Base-by-base conservation (phyloP, 768 basidiomycete genomes). In the Tephrocybe sp. region DNA sequence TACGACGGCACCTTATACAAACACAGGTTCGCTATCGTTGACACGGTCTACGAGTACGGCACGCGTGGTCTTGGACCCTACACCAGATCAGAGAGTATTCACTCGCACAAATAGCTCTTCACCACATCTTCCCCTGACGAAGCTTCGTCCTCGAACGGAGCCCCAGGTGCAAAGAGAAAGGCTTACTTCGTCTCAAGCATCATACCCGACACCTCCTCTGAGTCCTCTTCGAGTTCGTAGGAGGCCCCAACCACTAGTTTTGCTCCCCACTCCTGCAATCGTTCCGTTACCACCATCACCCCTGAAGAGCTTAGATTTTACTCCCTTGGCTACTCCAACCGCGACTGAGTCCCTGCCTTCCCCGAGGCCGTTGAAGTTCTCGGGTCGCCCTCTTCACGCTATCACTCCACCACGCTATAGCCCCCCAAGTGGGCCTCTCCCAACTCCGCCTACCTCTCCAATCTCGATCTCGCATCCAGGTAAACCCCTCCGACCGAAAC, bases 271-370 rank as follows among this genome's bases (percentile, higher is more conserved):
- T 11, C 54, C 68, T 31, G 55, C 60, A 32, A 58, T 65, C 41
- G 61, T 62, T 19, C 58, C 65, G 20, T 60, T 69, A 19, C 65
- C 72, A 9, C 65, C 70, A 42, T 67, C 71, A 14, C 68, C 70
- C 0, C 51, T 58, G 12, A 42, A 51, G 16, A 68, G 67, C 49
- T 72, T 73, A 20, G 72, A 75, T 52, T 73, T 74, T 38, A 78
- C 75, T 16, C 74, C 75, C 2, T 55, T 73, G 11, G 62, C 68
- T 45, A 77, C 74, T 31, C 75, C 77, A 14, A 73, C 71, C 2
- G 69, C 72, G 6, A 64, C 70, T 35, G 62, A 60, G 20, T 54
- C 56, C 40, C 52, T 54, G 30, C 43, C 55, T 26, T 38, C 57
- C 34, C 40, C 53, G 22, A 56, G 47, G 54, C 60, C 60, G 36